Base-by-base conservation (phyloP, 2,329 filamentous ascomycete genomes). In the Colletotrichum tamarilloi region DNA sequence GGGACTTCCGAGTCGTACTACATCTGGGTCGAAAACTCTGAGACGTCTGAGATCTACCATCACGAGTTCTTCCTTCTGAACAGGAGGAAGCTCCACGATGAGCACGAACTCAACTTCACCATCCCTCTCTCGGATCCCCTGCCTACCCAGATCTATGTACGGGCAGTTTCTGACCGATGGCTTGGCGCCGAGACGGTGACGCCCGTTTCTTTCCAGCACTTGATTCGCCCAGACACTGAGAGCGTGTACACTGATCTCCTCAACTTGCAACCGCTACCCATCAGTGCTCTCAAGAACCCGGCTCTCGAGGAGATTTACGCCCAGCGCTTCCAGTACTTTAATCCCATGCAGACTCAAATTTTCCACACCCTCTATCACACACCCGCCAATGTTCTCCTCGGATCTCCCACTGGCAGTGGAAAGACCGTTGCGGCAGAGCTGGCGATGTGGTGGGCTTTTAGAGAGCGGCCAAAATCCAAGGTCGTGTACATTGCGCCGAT, bases 361-460 rank as follows among this genome's bases (percentile, higher is more conserved):
- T 99, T 99, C 84, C 97, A 99, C 79, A 96, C 95, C 16, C 89
- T 99, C 42, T 99, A 99, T 77, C 93, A 98, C 80, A 98, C 97
- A 0, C 84, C 93, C 8, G 93, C 94, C 58, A 99, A 99, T 79
- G 95, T 99, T 5, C 89, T 99, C 3, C 89, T 99, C 9, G 97
- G 97, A 8, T 98, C 97, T 2, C 97, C 97, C 0, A 99, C 97
- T 0, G 97, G 97, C 71, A 98, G 95, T 87, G 97, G 97, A 72
- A 99, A 99, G 86, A 99, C 97, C 0, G 94, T 99, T 53, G 97
- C 97, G 22, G 95, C 94, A 62, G 97, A 99, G 81, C 85, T 99
- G 74, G 95, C 97, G 30, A 98, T 99, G 96, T 99, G 97, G 97
- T 98, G 95, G 95, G 96, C 97, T 3, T 98, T 99, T 84, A 92